Base-by-base conservation (phyloP, 768 basidiomycete genomes). In the Cystofilobasidium ferigula region DNA sequence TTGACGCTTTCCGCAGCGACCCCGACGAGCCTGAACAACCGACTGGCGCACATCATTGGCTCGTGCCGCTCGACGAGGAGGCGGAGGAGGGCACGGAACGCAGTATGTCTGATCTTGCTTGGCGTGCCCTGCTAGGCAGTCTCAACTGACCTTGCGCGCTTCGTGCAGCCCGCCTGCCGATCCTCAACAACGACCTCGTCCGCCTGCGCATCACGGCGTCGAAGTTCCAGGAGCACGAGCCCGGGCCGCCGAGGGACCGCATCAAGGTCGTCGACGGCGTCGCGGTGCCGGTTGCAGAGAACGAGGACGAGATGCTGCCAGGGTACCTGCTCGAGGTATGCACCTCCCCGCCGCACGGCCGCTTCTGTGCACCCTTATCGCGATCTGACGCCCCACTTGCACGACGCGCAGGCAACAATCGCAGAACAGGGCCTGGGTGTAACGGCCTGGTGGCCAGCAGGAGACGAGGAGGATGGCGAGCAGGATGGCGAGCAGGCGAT, bases 401-500 rank as follows among this genome's bases (percentile, higher is more conserved):
- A 38, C 62, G 30, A n/a, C 45, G 6, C 3, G 20, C 68, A 78
- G 77, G 75, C 71, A 6, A 76, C 77, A 14, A 78, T 78, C 58
- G 71, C 73, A 2, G 78, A 78, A 57, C 72, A 74, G 32, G 78
- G 78, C 0, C 67, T 77, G 20, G 78, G 78, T 9, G 69, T 76
- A 1, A 69, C 76, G 8, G 73, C 72, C 3, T 79, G 78, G 78
- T 79, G 77, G 77, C 72, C 70, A 43, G 71, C 65, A 2, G 64
- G 60, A 22, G 72, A 72, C 36, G 71, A 70, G 3, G 75, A 72
- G 0, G 75, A 58, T 28, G 72, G 58, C 18, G 72, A 68, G 24
- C 69, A 62, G 20, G n/a, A n/a, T n/a, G 72, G 60, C 58, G 67
- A 68, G 51, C 69, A 61, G 40, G 71, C 62, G 61, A 54, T 62